phyloP scores from a whole-genome alignment of 805 yeast genomes.

The Starmera caribaea region DNA sequence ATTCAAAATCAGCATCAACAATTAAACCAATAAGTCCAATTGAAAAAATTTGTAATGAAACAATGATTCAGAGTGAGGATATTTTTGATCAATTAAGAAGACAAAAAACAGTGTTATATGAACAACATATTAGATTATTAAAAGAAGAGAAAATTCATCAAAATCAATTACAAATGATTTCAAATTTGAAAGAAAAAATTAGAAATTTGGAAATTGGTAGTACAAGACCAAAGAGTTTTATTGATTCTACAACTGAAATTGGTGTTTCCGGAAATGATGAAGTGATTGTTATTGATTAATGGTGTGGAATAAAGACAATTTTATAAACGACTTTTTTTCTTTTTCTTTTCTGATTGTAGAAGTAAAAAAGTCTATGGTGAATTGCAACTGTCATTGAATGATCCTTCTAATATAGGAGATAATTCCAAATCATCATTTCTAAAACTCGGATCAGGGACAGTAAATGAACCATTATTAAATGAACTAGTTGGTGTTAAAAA shows the following conservation, averaged over 20 bases:
- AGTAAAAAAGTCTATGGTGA: slow-evolving; percentile 5
- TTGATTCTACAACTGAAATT: no score
- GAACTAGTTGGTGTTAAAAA: not conserved
- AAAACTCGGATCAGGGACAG: slow-evolving; percentile 13
- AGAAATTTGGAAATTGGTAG: slow-evolving; percentile 1
- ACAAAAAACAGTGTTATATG: slow-evolving; percentile 13
- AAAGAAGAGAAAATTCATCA: slow-evolving; percentile 7
- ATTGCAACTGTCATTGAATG: slow-evolving; percentile 10
- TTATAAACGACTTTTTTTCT: not conserved
- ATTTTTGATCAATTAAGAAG: slow-evolving; percentile 16
- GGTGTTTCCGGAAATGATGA: no score
- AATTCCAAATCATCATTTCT: slow-evolving; percentile 11
- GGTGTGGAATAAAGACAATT: not conserved
- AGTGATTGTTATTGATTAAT: no score
- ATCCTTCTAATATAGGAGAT: slow-evolving; percentile 19
- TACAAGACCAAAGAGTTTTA: slow-evolving; percentile 1
- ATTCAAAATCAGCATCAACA: slow-evolving; percentile 1
- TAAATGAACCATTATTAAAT: slow-evolving; percentile 9
- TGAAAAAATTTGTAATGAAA: slow-evolving; percentile 16
- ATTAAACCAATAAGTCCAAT: slow-evolving; percentile 10
- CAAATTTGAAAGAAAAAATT: slow-evolving; percentile 6
- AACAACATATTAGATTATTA: slow-evolving; percentile 6
- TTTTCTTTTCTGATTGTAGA: no score
- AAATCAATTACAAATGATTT: slow-evolving; percentile 5
- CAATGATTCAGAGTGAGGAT: slow-evolving; percentile 12